phyloP scores from a whole-genome alignment of 305 asterid species.

The Stenogyne calaminthoides region DNA sequence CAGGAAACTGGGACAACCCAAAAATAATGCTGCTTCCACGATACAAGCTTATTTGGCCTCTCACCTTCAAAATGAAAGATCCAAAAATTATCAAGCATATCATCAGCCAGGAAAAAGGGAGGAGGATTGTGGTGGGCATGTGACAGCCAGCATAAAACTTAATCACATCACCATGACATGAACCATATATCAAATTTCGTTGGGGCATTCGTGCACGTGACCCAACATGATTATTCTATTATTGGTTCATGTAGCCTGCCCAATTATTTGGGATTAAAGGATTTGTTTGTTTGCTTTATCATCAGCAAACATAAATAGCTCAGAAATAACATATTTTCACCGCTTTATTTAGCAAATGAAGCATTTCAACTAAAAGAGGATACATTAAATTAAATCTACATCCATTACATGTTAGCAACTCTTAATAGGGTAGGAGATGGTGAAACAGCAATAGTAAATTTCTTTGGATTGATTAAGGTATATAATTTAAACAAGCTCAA shows the following conservation, averaged over 20 bases:
- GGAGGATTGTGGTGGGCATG: too few species aligned
- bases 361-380: background rate
- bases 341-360: slow-evolving; percentile 15
- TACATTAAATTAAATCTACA: background rate
- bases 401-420: slow-evolving; percentile 12
- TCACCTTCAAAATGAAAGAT: slow-evolving; percentile 61
- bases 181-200: too few species aligned
- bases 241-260: too few species aligned
- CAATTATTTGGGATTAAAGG: too few species aligned
- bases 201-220: too few species aligned
- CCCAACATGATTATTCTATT: too few species aligned
- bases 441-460: background rate
- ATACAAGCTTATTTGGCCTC: slow-evolving; percentile 94
- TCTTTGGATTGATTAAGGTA: background rate
- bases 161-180: too few species aligned
- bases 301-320: slow-evolving; percentile 9
- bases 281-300: background rate
- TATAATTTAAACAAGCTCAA: slow-evolving; percentile 19
- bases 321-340: slow-evolving; percentile 12
- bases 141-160: too few species aligned
- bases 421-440: background rate
- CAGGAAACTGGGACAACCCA: slow-evolving; percentile 81
- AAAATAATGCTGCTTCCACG: slow-evolving; percentile 85
- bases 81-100: slow-evolving; percentile 2
- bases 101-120: background rate